Evolutionary conservation across 2,329 filamentous ascomycete species (phyloP).

Genomic region (Aspergillus clavatus): DNA sequence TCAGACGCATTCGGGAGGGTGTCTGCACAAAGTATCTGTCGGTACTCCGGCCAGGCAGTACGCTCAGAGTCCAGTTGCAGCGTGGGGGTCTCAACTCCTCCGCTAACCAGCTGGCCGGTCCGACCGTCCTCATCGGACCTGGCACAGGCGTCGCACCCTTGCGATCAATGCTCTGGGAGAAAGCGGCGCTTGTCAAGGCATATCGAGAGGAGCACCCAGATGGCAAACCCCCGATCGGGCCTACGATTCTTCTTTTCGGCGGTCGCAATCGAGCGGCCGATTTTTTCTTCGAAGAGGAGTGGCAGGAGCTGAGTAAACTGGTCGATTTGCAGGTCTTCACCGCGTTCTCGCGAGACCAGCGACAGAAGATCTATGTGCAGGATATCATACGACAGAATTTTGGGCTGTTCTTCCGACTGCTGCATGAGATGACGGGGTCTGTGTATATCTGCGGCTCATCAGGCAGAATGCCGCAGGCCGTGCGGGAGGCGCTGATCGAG

Average conservation of each 20-base stretch:
- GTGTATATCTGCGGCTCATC: constrained; percentile 53
- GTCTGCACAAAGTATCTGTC: constrained; percentile 86
- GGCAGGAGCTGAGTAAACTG: constrained; percentile 47
- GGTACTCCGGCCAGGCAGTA: constrained; percentile 54
- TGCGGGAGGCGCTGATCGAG: constrained; percentile 62
- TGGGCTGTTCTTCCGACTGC: constrained; percentile 46
- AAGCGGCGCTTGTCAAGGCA: constrained; percentile 41
- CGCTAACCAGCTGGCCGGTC: constrained; percentile 45
- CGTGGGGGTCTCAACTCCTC: constrained; percentile 49
- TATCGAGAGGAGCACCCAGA: constrained; percentile 26
- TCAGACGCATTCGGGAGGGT: constrained; percentile 76
- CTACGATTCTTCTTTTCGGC: constrained; percentile 71
- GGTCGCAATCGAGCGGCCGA: constrained; percentile 70
- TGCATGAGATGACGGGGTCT: constrained; percentile 50
- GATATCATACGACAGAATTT: constrained; percentile 53
- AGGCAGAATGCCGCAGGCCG: constrained; percentile 66
- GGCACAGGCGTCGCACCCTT: constrained; percentile 86
- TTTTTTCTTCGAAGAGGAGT: constrained; percentile 77
- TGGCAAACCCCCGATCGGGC: constrained; percentile 31
- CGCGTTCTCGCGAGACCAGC: constrained; percentile 68
- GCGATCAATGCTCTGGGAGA: constrained; percentile 73
- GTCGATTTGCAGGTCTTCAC: constrained; percentile 53
- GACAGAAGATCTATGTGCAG: constrained; percentile 63
- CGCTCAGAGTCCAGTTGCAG: constrained; percentile 56
- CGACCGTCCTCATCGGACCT: constrained; percentile 73